phyloP scores from a whole-genome alignment of 1,284 basidiomycete genomes.

The Leccinum variabile region DNA sequence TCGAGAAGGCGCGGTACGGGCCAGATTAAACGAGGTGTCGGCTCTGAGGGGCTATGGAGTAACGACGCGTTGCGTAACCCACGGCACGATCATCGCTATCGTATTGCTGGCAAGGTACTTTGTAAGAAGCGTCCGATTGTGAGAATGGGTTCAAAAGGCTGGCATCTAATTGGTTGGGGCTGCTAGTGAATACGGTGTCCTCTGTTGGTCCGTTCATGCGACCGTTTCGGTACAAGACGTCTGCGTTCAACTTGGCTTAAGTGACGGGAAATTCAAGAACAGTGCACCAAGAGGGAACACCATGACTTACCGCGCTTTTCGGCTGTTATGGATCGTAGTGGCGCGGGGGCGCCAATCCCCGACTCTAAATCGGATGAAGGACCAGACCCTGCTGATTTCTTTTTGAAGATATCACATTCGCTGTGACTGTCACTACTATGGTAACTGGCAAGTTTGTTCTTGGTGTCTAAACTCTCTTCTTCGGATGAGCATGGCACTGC shows the following conservation, averaged over 20 bases:
- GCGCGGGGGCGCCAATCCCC: too few species aligned
- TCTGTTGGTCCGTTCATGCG: constrained; percentile 31
- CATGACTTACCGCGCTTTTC: constrained; percentile 51
- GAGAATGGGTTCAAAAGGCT: constrained; percentile 36
- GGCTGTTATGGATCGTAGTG: constrained; percentile 58
- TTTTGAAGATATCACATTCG: constrained; percentile 82
- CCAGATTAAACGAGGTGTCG: constrained; percentile 12
- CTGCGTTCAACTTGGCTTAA: constrained; percentile 48
- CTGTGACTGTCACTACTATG: constrained; percentile 68
- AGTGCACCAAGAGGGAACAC: too few species aligned
- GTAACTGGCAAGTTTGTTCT: constrained; percentile 68
- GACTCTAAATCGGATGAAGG: too few species aligned
- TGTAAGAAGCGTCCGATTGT: constrained; percentile 29
- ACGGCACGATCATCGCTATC: constrained; percentile 36
- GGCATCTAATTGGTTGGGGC: constrained; percentile 41
- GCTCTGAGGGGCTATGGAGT: constrained; percentile 42
- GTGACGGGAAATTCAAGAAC: constrained; percentile 35
- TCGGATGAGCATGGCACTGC: constrained; percentile 11
- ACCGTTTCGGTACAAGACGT: constrained; percentile 34
- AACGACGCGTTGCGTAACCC: constrained; percentile 35
- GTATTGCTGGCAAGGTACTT: constrained; percentile 36
- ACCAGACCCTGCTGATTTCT: constrained; percentile 65
- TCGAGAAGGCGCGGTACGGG: constrained; percentile 16
- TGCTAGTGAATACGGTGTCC: constrained; percentile 32
- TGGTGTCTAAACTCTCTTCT: constrained; percentile 32